phyloP scores from a whole-genome alignment of 176 grass and related monocot species.

The barley (Hordeum vulgare) region MorexV3_pseudomolecules_assembly NC_058522.1:422428977-422429476 shows the following conservation, averaged over 20 bases:
- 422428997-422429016: not conserved
- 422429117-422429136: not conserved
- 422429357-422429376: not conserved
- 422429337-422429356: not conserved
- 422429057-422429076: not conserved
- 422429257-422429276: slow-evolving; percentile 21
- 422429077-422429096: not conserved
- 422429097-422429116: not conserved
- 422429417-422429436: not conserved
- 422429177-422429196: too few relatives aligned
- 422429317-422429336: not conserved
- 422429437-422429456: not conserved
- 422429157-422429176: not conserved
- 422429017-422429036: not conserved
- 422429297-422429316: slow-evolving; percentile 8
- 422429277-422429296: slow-evolving; percentile 16
- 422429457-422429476: too few relatives aligned
- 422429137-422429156: not conserved
- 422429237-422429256: slow-evolving; percentile 26
- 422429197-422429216: not conserved
- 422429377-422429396: not conserved
- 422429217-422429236: not conserved
- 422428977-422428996: not conserved
- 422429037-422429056: not conserved
- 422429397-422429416: not conserved